phyloP scores from a whole-genome alignment of 2,329 filamentous ascomycete species.

The Cryphonectria naterciae region DNA sequence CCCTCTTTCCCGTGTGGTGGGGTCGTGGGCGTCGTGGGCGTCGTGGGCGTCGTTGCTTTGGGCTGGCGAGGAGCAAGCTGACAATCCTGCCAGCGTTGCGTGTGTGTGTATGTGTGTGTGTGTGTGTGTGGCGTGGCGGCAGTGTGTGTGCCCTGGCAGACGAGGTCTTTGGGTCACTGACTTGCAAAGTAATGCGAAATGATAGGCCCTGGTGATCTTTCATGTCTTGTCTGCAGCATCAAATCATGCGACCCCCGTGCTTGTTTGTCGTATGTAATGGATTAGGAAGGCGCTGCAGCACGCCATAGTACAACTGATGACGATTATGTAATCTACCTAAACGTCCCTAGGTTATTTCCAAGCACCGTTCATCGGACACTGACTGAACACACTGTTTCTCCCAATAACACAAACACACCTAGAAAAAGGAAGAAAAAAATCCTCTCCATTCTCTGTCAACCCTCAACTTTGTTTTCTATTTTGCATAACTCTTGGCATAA shows the following conservation, averaged over 20 bases:
- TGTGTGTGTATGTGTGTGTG: no score
- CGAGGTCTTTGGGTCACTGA: neutral
- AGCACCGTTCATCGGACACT: neutral
- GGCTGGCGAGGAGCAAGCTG: neutral
- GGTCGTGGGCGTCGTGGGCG: neutral
- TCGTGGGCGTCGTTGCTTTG: neutral
- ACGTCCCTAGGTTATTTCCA: neutral
- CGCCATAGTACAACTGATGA: neutral
- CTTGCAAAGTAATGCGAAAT: neutral
- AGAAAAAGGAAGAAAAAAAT: no score
- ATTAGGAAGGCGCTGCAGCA: neutral
- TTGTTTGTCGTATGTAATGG: neutral
- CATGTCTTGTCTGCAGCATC: neutral
- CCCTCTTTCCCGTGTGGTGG: neutral
- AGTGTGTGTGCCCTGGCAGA: neutral
- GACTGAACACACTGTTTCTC: neutral
- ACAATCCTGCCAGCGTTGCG: neutral
- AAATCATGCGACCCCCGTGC: neutral
- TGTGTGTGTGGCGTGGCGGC: no score
- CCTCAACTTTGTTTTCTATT: neutral
- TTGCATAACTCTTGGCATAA: neutral
- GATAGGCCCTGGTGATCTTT: neutral
- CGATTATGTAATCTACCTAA: slow-evolving; percentile 3
- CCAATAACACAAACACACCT: neutral
- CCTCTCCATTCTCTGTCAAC: neutral